Base-by-base conservation (phyloP, 148 eudicot genomes). In the Cornus florida region DNA sequence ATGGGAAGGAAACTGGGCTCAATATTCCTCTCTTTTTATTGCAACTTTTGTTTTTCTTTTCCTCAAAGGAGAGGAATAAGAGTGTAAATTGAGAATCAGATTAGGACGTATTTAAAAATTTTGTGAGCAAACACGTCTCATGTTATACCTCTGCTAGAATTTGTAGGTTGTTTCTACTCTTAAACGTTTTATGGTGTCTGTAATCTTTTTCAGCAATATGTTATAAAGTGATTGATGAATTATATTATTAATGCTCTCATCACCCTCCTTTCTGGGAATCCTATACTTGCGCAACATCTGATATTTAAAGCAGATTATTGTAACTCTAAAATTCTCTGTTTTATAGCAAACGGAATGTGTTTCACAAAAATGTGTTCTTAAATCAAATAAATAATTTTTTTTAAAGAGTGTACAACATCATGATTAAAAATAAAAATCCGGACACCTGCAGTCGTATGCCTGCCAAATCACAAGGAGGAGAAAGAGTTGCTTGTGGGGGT, bases 1-100 rank as follows among this genome's bases (percentile, higher is more conserved):
- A 39, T 22, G 50, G 41, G 69, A 31, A 71, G 78, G 79, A 67
- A 72, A 38, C 70, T 60, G 73, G 39, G 64, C 24, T 24, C 38
- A 19, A 6, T 70, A 11, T 6, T 35, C 17, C n/a, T 69, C 48
- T 43, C n/a, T 43, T 6, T 43, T 43, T 6, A 0, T 43, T 43
- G 8, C 43, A 39, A 43, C 48, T 70, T 70, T 3, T 13, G 22
- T 7, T 46, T 72, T 71, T 71, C 31, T 71, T 41, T n/a, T 11
- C 17, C 23, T 57, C 16, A 38, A 16, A 3, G 23, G 62, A 22
- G 38, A 17, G 7, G 62, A 71, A 71, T 59, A 23, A 14, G 60
- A 72, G 4, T 46, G 75, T 72, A 50, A 4, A 72, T 72, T n/a
- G 9, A 62, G 2, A 3, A 16, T 35, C 6, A 71, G 32, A 71